A percentile compares a stretch with the other conserved stretches of the same genome.
Evolutionary conservation across 225 moss, liverwort and hornwort species (phyloP).

Genomic region (Antitrichia curtipendula): DNA sequence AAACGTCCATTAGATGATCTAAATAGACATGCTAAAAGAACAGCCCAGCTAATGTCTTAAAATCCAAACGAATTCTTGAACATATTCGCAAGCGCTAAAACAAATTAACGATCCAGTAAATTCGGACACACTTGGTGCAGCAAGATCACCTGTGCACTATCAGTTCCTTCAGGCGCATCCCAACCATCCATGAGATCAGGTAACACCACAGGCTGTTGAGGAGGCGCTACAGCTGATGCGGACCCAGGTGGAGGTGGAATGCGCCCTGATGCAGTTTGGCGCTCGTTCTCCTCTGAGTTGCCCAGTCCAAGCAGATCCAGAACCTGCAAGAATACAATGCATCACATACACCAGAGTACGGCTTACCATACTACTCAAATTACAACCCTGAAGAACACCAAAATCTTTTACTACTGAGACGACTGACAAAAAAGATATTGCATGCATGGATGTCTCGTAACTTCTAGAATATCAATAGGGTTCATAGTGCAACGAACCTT

Average conservation of each 20-base stretch:
- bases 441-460: background rate
- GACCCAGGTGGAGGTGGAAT: constrained; percentile 31
- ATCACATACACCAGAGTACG: background rate
- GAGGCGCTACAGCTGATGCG: background rate
- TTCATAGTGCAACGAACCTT: constrained; percentile 39
- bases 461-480: background rate
- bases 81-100: background rate
- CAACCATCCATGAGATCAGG: constrained; percentile 86
- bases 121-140: background rate
- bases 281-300: constrained; percentile 16
- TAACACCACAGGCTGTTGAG: constrained; percentile 32
- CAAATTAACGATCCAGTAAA: background rate
- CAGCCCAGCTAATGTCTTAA: background rate
- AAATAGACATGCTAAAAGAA: background rate
- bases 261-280: constrained; percentile 6
- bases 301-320: constrained; percentile 69
- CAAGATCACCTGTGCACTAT: constrained; percentile 22
- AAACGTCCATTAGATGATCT: background rate
- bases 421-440: background rate
- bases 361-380: background rate
- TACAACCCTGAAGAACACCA: background rate
- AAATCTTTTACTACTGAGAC: background rate
- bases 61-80: background rate
- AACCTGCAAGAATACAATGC: constrained; percentile 41
- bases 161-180: constrained; percentile 38